phyloP scores from a whole-genome alignment of 2,329 filamentous ascomycete genomes.

The Thielaviopsis euricoi region DNA sequence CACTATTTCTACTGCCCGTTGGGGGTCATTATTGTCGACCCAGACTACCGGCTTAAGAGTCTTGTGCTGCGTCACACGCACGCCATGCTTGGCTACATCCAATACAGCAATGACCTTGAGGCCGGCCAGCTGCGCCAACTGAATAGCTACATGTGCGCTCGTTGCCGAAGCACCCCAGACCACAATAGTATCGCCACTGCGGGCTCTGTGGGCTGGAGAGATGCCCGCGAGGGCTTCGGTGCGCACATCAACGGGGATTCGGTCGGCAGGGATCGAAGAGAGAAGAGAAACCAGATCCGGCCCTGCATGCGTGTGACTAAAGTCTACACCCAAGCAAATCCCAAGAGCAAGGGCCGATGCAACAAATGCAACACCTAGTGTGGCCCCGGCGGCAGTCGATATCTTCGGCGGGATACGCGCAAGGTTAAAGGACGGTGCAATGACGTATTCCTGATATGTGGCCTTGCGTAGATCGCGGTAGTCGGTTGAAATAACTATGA shows the following conservation, averaged over 20 bases:
- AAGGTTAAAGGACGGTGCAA: slow-evolving; percentile 48
- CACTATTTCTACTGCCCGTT: slow-evolving; percentile 49
- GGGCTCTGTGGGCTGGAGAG: slow-evolving; percentile 25
- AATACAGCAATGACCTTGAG: slow-evolving; percentile 49
- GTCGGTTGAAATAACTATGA: slow-evolving; percentile 55
- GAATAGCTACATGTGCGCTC: slow-evolving; percentile 48
- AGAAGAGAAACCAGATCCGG: slow-evolving; percentile 42
- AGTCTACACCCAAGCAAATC: slow-evolving; percentile 53
- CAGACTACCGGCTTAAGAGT: slow-evolving; percentile 40
- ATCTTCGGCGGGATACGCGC: slow-evolving; percentile 40
- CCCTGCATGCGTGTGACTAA: slow-evolving; percentile 32
- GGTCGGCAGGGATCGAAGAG: slow-evolving; percentile 25
- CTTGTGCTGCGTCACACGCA: slow-evolving; percentile 32
- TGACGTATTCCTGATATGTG: slow-evolving; percentile 53
- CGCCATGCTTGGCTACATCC: slow-evolving; percentile 49
- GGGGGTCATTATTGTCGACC: slow-evolving; percentile 49
- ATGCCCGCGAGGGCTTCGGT: slow-evolving; percentile 46
- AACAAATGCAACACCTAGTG: slow-evolving; percentile 55
- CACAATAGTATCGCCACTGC: slow-evolving; percentile 49
- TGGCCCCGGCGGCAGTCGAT: slow-evolving; percentile 38
- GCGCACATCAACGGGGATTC: slow-evolving; percentile 43
- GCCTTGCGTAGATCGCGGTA: slow-evolving; percentile 58
- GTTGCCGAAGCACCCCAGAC: slow-evolving; percentile 62
- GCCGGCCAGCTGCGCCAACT: slow-evolving; percentile 50
- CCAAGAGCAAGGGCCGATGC: slow-evolving; percentile 51